Evolutionary conservation across 345 rosid genomes (phyloP).

Genomic region (Ceriops zippeliana): DNA sequence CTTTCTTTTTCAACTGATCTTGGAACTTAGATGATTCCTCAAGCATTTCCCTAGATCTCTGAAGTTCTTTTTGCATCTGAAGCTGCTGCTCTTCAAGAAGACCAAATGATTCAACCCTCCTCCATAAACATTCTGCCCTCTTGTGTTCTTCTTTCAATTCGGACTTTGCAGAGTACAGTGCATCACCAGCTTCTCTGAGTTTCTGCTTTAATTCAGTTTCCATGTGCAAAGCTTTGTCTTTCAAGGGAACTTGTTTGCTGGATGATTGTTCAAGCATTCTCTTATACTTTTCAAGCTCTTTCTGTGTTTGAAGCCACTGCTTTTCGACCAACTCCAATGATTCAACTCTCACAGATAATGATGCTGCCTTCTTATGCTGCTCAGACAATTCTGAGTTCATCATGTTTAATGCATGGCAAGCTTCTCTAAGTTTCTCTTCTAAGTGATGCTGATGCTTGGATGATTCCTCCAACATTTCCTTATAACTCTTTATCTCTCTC

Average conservation of each 20-base stretch:
- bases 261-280: not conserved
- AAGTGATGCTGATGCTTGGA: not conserved
- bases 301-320: not conserved
- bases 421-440: conserved; percentile 1
- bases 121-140: not conserved
- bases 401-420: not conserved
- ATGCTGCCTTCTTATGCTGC: not conserved
- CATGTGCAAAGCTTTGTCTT: not conserved
- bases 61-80: not conserved
- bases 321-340: not conserved
- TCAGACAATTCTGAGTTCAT: not conserved
- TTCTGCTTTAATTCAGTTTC: not conserved
- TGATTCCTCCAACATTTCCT: not conserved
- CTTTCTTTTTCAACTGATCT: not conserved
- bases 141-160: not conserved
- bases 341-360: not conserved
- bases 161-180: not conserved
- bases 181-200: not conserved
- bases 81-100: not conserved
- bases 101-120: not conserved
- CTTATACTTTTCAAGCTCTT: not conserved
- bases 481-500: not conserved
- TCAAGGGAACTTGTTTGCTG: not conserved
- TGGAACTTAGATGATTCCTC: conserved; percentile 2
- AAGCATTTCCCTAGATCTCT: not conserved